Evolutionary conservation across 345 rosid genomes (phyloP), one percentile per base, ranked within the genome.

Genomic region (Populus davidiana): DNA sequence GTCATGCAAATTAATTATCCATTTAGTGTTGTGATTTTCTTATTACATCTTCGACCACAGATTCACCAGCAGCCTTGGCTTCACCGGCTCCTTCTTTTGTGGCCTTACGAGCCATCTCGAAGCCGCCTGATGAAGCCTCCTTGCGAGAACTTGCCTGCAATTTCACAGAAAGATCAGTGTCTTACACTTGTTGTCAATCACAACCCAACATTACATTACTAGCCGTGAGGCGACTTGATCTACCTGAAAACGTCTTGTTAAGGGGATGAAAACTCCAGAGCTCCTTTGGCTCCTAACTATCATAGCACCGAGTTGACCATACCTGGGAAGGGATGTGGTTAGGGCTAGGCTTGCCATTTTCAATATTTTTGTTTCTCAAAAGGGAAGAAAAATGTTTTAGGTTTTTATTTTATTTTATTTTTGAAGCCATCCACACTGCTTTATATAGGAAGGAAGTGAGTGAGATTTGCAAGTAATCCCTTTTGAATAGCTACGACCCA

Each of bases 241-340:
- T 67, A 78, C 86, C 67, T 75, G 80, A n/a, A 83, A 62, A n/a
- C 50, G 72, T 71, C 83, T 74, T 47, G 21, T 62, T n/a, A 71
- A 5, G 2, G 77, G 86, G 62, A 74, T 33, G 38, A 67, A 74
- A 73, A 75, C 73, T 75, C 70, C 75, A 13, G 78, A 81, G 71
- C 70, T 68, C 82, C 75, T 67, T 31, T 72, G 78, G 43, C 39
- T 78, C 66, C 14, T 78, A 52, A 29, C 36, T 2, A 72, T 18
- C 5, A 65, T 9, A 21, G 59, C 73, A 52, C 75, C 75, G 41
- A 54, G n/a, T 44, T 23, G 67, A 54, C 76, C 49, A 21, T 61
- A 73, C 65, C 21, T 76, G 27, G 83, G 72, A 21, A 79, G 6
- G 31, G 29, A 11, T 13, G 77, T 21, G 16, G 80, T 54, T 39